phyloP scores from a whole-genome alignment of 352 stramenopile species.

The Plasmopara halstedii region DNA sequence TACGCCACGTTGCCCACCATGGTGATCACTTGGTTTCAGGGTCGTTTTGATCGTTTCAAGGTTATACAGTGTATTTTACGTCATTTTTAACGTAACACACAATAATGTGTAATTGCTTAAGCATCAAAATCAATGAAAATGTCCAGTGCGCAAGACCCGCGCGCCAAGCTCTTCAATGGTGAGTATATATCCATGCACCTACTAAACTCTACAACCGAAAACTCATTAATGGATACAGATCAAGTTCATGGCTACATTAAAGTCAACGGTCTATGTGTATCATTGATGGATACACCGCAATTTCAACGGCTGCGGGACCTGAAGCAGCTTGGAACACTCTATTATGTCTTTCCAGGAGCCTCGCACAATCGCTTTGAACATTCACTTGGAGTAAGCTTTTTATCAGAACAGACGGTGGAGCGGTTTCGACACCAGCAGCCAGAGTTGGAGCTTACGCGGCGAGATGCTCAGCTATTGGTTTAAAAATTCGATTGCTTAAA shows the following conservation, averaged over 20 bases:
- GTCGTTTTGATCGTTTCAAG: no score
- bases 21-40: no score
- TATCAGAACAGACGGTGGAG: slow-evolving; percentile 85
- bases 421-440: slow-evolving; percentile 83
- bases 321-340: slow-evolving; percentile 90
- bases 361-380: slow-evolving; percentile 96
- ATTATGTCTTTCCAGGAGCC: slow-evolving; percentile 80
- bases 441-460: slow-evolving; percentile 82
- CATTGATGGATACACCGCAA: slow-evolving; percentile 88
- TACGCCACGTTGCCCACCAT: slow-evolving; percentile 24
- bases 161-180: slow-evolving; percentile 67
- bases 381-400: slow-evolving; percentile 90
- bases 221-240: slow-evolving; percentile 24
- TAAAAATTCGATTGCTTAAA: neutral
- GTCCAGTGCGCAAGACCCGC: slow-evolving; percentile 18
- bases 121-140: slow-evolving; percentile 5
- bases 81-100: no score
- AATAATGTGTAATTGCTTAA: no score
- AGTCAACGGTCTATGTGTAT: slow-evolving; percentile 65
- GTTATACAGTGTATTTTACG: no score
- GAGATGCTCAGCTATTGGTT: slow-evolving; percentile 70
- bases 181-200: neutral
- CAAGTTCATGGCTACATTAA: slow-evolving; percentile 80
- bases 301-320: slow-evolving; percentile 93
- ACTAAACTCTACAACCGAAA: neutral